Percentiles rank a stretch among this genome's conserved stretches.
phyloP scores from a whole-genome alignment of 2,329 filamentous ascomycete genomes.

The Thyridium curvatum region DNA sequence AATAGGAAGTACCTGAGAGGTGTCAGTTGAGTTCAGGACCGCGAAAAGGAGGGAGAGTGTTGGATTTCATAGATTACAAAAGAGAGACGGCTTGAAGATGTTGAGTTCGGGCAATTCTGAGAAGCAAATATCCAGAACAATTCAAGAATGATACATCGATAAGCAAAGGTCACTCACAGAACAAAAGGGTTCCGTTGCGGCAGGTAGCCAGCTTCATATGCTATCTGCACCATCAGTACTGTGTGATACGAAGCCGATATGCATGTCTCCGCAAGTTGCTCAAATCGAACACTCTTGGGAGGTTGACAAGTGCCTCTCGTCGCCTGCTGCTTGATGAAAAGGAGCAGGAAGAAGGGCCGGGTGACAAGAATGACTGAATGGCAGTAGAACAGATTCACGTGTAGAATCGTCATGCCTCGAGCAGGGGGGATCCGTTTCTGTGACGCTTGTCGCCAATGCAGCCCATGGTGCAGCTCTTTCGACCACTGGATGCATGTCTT shows the following conservation, averaged over 20 bases:
- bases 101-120: no score
- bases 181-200: conserved; percentile 49
- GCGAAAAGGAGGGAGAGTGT: no score
- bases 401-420: conserved; percentile 53
- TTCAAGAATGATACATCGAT: background rate
- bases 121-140: no score
- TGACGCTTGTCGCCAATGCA: conserved; percentile 45
- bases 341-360: conserved; percentile 56
- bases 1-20: conserved; percentile 49
- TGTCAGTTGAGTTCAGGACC: conserved; percentile 10
- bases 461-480: conserved; percentile 34
- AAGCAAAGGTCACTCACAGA: conserved; percentile 35
- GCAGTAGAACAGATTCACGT: conserved; percentile 55
- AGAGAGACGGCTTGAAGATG: no score
- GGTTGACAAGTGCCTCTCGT: conserved; percentile 7
- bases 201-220: conserved; percentile 36
- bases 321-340: conserved; percentile 24
- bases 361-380: conserved; percentile 59
- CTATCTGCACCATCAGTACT: conserved; percentile 38
- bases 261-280: conserved; percentile 42
- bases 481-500: conserved; percentile 46
- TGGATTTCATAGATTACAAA: no score
- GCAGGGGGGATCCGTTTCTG: conserved; percentile 30
- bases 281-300: conserved; percentile 25
- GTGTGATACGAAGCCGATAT: conserved; percentile 43